Evolutionary conservation across 768 basidiomycete genomes (phyloP), one percentile per base, ranked within the genome.

Genomic region (Lepiota venenata): DNA sequence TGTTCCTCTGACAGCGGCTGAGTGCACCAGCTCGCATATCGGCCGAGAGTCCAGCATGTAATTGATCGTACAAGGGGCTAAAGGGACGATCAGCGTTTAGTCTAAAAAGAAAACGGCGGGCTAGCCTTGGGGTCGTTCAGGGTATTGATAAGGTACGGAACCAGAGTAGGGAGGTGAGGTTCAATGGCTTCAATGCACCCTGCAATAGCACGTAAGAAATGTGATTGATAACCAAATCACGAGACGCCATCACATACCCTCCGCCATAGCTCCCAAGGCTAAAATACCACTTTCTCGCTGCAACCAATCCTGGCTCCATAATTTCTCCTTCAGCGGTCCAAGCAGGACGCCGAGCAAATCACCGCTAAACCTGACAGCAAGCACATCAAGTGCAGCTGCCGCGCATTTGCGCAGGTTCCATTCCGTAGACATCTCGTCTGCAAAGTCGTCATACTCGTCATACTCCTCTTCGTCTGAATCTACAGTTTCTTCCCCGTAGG

Each of bases 381-480:
- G 82, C 22, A 99, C 95, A 67, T 99, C 97, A 54, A 99, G 76
- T 9, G 97, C 97, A 0, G 97, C 97, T 0, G 97, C 97, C 1
- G 94, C 93, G 65, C 97, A 99, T 74, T 99, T 99, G 58, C 97
- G 82, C 57, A 98, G 76, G 71, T 98, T 99, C 97, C 97, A 99
- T 67, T 98, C 95, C 1, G 96, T 96, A 9, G 91, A 88, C 79
- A 92, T 90, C 66, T 98, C 97, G 56, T 98, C 97, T 12, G 93
- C 93, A 61, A 96, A 95, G 55, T 95, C 93, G 42, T 93, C 89
- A 59, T 93, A 88, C 59, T 87, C 76, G 61, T 95, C 85, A 57
- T 91, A 85, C 56, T 94, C 89, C 2, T 95, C 92, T 2, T 95
- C 91, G 49, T 95, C 93, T 0, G 85, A 86, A 59, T 93, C 89